phyloP scores from a whole-genome alignment of 768 basidiomycete genomes.

The Daedaleopsis nitida region DNA sequence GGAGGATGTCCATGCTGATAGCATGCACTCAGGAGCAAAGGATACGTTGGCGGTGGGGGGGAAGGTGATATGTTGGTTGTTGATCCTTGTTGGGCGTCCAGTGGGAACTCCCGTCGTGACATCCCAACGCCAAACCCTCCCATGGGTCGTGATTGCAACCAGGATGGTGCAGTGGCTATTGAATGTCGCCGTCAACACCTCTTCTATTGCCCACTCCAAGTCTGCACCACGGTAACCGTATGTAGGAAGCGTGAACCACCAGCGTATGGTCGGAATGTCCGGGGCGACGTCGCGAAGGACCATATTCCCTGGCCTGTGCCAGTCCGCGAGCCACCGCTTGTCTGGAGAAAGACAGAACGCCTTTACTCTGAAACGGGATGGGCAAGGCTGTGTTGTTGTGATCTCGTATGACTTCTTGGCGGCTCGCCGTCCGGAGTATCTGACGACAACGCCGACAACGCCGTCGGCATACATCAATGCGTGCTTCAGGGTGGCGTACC shows the following conservation, averaged over 20 bases:
- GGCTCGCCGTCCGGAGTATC: too few relatives aligned
- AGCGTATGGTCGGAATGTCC: too few relatives aligned
- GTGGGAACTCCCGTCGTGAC: not conserved
- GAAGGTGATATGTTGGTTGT: not conserved
- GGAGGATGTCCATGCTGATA: not conserved
- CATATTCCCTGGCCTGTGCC: too few relatives aligned
- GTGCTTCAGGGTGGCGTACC: too few relatives aligned
- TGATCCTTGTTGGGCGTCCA: not conserved
- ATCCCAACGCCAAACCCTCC: not conserved
- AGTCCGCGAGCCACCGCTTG: too few relatives aligned
- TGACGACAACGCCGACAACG: too few relatives aligned
- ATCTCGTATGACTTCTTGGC: too few relatives aligned
- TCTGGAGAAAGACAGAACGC: too few relatives aligned
- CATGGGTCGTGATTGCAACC: not conserved
- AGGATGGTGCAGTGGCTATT: not conserved
- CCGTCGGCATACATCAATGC: too few relatives aligned
- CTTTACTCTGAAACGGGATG: too few relatives aligned
- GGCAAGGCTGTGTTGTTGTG: too few relatives aligned
- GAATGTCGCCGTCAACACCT: not conserved
- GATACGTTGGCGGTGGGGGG: not conserved
- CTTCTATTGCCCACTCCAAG: not conserved
- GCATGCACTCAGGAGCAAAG: not conserved
- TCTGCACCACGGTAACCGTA: not conserved
- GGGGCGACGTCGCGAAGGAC: too few relatives aligned
- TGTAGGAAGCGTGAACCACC: not conserved